Evolutionary conservation across 2,329 filamentous ascomycete genomes (phyloP).

Genomic region (Dothistroma pini): DNA sequence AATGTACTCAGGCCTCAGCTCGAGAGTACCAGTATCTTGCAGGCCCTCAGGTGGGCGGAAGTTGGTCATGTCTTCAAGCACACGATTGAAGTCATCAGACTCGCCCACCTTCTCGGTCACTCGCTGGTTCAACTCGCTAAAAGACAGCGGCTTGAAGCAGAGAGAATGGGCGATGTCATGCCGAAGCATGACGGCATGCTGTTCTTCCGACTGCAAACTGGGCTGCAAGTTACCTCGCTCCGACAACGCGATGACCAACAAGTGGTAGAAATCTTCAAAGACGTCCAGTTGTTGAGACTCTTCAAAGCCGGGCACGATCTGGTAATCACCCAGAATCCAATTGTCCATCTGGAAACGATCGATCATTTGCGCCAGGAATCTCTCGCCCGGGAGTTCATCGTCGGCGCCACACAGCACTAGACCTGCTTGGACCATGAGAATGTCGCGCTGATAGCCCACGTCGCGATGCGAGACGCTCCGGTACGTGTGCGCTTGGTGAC

Average conservation of each 20-base stretch:
- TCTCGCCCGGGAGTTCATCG: conserved; percentile 43
- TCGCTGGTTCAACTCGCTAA: conserved; percentile 83
- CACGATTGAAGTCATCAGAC: conserved; percentile 77
- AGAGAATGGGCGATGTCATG: conserved; percentile 90
- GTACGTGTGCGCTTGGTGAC: conserved; percentile 93
- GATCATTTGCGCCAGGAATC: conserved; percentile 81
- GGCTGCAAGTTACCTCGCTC: conserved; percentile 79
- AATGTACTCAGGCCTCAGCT: conserved; percentile 80
- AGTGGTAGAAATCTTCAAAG: conserved; percentile 91
- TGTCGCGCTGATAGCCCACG: conserved; percentile 89
- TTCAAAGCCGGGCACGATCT: conserved; percentile 71
- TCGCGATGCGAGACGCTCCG: conserved; percentile 84
- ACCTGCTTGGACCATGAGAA: conserved; percentile 88
- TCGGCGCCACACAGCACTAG: conserved; percentile 81
- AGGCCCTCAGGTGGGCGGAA: conserved; percentile 90
- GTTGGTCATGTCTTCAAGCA: conserved; percentile 81
- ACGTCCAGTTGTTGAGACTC: conserved; percentile 86
- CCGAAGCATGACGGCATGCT: conserved; percentile 65
- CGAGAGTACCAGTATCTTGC: conserved; percentile 89
- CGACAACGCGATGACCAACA: conserved; percentile 85
- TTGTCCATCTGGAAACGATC: conserved; percentile 85
- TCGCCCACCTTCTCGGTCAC: conserved; percentile 88
- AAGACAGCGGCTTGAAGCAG: conserved; percentile 94
- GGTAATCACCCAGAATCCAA: conserved; percentile 83
- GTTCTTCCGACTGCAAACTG: conserved; percentile 62